Percentiles rank a stretch among this genome's conserved stretches.
These are phyloP conservation scores for Calonectria fujianensis DNA, from an alignment of 2,329 filamentous ascomycete species.

Conservation along the genomic window DNA sequence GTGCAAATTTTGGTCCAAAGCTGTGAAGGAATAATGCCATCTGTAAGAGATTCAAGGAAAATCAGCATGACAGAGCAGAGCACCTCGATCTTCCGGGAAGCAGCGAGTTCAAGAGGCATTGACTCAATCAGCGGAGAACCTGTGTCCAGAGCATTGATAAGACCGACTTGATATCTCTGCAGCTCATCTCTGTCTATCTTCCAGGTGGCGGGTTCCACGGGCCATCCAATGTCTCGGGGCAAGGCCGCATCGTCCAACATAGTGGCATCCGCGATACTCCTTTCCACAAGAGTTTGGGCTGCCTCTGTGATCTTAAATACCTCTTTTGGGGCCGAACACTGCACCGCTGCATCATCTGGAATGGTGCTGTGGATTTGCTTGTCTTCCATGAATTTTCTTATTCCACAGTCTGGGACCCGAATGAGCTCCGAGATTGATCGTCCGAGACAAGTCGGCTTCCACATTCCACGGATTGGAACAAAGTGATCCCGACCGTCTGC, in stretches of 20 bases:
- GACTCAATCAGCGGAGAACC: slow-evolving; percentile 77
- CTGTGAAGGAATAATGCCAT: slow-evolving; percentile 83
- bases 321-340: slow-evolving; percentile 89
- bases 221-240: slow-evolving; percentile 76
- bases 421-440: slow-evolving; percentile 93
- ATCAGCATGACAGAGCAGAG: slow-evolving; percentile 82
- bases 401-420: slow-evolving; percentile 87
- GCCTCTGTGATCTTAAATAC: slow-evolving; percentile 92
- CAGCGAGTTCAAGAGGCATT: slow-evolving; percentile 78
- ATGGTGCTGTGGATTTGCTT: slow-evolving; percentile 68
- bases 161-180: slow-evolving; percentile 56
- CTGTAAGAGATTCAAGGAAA: slow-evolving; percentile 84
- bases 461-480: slow-evolving; percentile 84
- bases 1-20: slow-evolving; percentile 83
- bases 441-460: slow-evolving; percentile 89
- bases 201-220: slow-evolving; percentile 70
- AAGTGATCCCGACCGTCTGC: slow-evolving; percentile 93
- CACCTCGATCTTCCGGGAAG: slow-evolving; percentile 83
- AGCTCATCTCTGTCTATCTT: slow-evolving; percentile 49
- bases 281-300: slow-evolving; percentile 76
- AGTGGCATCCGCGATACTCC: slow-evolving; percentile 75
- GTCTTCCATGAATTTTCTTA: slow-evolving; percentile 71
- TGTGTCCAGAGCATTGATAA: slow-evolving; percentile 83
- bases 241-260: slow-evolving; percentile 74
- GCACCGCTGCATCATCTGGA: slow-evolving; percentile 75